Percentiles rank a stretch among this genome's conserved stretches.
phyloP scores from a whole-genome alignment of 768 basidiomycete genomes.

The Boletellus ananas region DNA sequence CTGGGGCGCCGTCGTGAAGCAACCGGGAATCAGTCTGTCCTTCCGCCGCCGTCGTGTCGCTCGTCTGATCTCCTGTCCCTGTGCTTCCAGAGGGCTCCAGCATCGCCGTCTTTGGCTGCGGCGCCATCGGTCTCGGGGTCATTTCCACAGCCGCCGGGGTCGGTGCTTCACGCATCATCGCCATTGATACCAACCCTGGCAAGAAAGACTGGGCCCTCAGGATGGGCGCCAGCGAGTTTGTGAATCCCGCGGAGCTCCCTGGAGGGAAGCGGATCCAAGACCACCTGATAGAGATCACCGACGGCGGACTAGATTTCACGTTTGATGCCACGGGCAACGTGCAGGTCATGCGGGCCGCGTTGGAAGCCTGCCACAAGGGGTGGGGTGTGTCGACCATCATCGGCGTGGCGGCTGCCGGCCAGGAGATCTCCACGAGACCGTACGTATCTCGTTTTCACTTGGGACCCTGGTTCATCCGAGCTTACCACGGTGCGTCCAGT shows the following conservation, averaged over 20 bases:
- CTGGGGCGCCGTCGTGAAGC: conserved; percentile 93
- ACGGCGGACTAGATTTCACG: conserved; percentile 95
- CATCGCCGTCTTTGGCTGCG: conserved; percentile 94
- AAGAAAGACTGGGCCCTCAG: conserved; percentile 89
- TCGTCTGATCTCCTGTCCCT: background rate
- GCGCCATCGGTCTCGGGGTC: conserved; percentile 93
- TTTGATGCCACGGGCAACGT: conserved; percentile 98
- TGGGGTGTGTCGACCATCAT: conserved; percentile 98
- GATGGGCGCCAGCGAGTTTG: conserved; percentile 93
- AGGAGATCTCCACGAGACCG: conserved; percentile 91
- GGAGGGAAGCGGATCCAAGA: conserved; percentile 87
- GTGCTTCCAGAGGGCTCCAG: conserved; percentile 62
- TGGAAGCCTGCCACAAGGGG: conserved; percentile 99
- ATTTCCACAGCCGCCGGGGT: conserved; percentile 76
- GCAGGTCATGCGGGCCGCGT: conserved; percentile 88
- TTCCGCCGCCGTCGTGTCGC: background rate
- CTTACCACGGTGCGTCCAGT: conserved; percentile 22
- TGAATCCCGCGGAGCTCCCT: conserved; percentile 73
- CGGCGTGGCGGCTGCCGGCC: conserved; percentile 94
- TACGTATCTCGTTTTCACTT: conserved; percentile 34
- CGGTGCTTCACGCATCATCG: conserved; percentile 85
- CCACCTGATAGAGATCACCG: conserved; percentile 85
- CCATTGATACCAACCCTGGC: conserved; percentile 80
- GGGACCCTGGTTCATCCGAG: background rate
- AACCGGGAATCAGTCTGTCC: conserved; percentile 73